Evolutionary conservation across 768 basidiomycete species (phyloP), one percentile per base, ranked within the genome.

Genomic region (Boletus sp.): DNA sequence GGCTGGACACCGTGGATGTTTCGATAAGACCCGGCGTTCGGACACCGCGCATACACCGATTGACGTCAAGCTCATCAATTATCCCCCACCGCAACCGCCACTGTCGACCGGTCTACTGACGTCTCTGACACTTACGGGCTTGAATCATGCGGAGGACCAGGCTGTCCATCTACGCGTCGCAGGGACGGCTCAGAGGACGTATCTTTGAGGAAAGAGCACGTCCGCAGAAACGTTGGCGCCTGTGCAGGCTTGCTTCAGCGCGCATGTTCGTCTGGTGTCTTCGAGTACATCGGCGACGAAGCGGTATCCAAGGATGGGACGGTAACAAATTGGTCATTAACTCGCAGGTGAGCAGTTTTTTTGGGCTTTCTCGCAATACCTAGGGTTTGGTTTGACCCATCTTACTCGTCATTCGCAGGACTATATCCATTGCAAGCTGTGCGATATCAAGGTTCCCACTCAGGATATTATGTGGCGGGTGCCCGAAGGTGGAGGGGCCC

Each of bases 381-480:
- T 25, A 4, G 25, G 25, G 2, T 1, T 25, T 25, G 25, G 25
- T 25, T 25, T 25, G 25, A 25, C n/a, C n/a, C n/a, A n/a, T n/a
- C n/a, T n/a, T n/a, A 1, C 25, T 25, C 25, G 5, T 25, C 23
- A 25, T 25, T 25, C 25, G 25, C 67, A 94, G 89, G 92, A 93
- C 63, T 92, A 90, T 66, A 90, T 92, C 34, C 90, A 96, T 68
- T 97, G 93, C 77, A 97, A 95, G 72, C 76, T 97, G 40, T 98
- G 96, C 69, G 93, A 94, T 56, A 85, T 99, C 75, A 98, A 99
- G 74, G 90, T 89, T 4, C 95, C 95, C 3, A 92, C 93, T 2
- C 92, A 97, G 67, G 96, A 98, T 70, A 97, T 99, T 61, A 91
- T 87, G 15, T 98, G 96, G 96, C 87, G 85, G 7, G 93, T 97